Evolutionary conservation across 257 asterid species (phyloP).

Genomic region (Anisodus acutangulus): DNA sequence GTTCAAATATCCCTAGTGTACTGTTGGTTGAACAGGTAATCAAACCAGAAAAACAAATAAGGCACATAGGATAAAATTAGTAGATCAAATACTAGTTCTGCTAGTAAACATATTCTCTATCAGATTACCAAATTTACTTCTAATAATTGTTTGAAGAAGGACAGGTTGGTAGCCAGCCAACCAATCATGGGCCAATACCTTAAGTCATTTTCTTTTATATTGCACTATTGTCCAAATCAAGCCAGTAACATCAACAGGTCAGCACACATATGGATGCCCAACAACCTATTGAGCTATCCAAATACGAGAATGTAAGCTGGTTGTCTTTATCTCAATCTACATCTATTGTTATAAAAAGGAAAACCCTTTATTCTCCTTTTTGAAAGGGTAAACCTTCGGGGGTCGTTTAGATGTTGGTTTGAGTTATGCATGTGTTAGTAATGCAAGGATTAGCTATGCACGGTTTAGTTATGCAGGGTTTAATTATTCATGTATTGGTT

Average conservation of each 20-base stretch:
- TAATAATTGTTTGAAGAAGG: not conserved
- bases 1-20: not conserved
- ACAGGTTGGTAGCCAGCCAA: not conserved
- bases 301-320: not conserved
- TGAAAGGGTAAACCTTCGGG: too few species aligned
- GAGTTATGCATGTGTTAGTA: too few species aligned
- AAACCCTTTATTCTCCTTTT: too few species aligned
- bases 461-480: too few species aligned
- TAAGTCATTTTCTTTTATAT: not conserved
- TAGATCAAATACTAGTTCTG: not conserved
- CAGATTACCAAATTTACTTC: not conserved
- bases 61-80: not conserved
- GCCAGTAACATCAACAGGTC: not conserved
- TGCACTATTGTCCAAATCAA: not conserved
- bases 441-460: too few species aligned
- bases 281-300: not conserved
- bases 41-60: not conserved
- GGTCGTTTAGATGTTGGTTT: too few species aligned
- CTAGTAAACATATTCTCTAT: not conserved
- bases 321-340: not conserved
- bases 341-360: not conserved
- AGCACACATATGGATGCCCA: slow-evolving; percentile 8
- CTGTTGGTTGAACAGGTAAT: not conserved
- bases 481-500: too few species aligned
- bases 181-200: not conserved